These are phyloP conservation scores for Fusarium solani-melongenae DNA, from an alignment of 2,329 filamentous ascomycete genomes.

Conservation along the genomic window DNA sequence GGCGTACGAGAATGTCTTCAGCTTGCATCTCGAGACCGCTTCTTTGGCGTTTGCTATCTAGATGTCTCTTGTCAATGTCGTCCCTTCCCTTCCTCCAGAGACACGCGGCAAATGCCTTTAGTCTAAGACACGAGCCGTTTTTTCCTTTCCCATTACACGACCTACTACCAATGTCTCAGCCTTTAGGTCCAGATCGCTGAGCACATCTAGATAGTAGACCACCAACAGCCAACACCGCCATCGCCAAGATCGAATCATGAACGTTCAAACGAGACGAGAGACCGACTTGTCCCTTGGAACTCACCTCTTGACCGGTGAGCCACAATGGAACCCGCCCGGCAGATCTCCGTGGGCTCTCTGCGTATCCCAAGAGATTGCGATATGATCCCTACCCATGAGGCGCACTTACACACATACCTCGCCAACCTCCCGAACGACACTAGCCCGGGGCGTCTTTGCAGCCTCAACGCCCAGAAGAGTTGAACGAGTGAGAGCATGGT, in stretches of 20 bases:
- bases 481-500: slow-evolving; percentile 19
- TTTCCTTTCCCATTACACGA: not conserved
- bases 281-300: not conserved
- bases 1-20: slow-evolving; percentile 19
- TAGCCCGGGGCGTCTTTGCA: not conserved
- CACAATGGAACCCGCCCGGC: slow-evolving; percentile 1
- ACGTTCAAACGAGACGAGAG: not conserved
- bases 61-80: slow-evolving; percentile 15
- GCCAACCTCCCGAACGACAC: slow-evolving; percentile 17
- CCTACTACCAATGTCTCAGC: not conserved
- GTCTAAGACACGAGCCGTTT: slow-evolving; percentile 14
- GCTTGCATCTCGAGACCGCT: not conserved
- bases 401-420: slow-evolving; percentile 18
- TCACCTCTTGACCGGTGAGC: not conserved
- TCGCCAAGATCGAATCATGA: not conserved
- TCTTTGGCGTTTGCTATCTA: not conserved
- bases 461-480: not conserved
- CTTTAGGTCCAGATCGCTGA: not conserved
- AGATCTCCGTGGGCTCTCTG: slow-evolving; percentile 1
- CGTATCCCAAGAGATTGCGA: slow-evolving; percentile 19
- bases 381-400: slow-evolving; percentile 30
- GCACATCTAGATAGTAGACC: not conserved
- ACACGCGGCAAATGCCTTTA: slow-evolving; percentile 15
- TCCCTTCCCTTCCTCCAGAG: not conserved
- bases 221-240: not conserved